Percentiles rank a stretch among this genome's conserved stretches.
These are phyloP conservation scores for Veloboletus limbatus DNA, from an alignment of 1,284 basidiomycete species.

Conservation along the genomic window DNA sequence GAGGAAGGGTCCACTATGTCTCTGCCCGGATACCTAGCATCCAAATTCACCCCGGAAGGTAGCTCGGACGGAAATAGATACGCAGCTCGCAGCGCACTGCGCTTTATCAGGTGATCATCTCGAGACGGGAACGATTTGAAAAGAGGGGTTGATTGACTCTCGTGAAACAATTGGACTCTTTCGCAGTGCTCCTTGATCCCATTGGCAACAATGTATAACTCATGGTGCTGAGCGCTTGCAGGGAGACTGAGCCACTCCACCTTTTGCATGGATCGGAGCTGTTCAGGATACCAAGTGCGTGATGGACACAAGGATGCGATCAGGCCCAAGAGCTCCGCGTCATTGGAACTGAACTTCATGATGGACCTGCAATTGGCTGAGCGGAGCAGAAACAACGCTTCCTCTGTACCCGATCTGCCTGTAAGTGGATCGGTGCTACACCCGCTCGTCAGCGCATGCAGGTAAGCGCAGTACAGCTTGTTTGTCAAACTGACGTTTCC, in stretches of 20 bases:
- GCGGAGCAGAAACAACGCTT: constrained; percentile 40
- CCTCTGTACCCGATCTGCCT: constrained; percentile 43
- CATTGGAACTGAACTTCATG: constrained; percentile 30
- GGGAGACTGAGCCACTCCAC: constrained; percentile 22
- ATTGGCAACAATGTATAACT: constrained; percentile 25
- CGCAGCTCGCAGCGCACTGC: constrained; percentile 12
- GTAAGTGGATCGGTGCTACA: constrained; percentile 46
- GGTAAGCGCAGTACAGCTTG: constrained; percentile 40
- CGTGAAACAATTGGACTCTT: constrained; percentile 15
- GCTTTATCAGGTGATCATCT: constrained; percentile 15
- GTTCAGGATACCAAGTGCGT: constrained; percentile 39
- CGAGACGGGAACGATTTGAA: constrained; percentile 8
- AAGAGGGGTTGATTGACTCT: not conserved
- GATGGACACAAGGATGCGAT: constrained; percentile 39
- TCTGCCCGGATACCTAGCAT: constrained; percentile 19
- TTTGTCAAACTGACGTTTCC: constrained; percentile 35
- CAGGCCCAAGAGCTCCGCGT: constrained; percentile 32
- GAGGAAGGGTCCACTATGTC: constrained; percentile 7
- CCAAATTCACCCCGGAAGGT: not conserved
- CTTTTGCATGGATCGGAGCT: constrained; percentile 40
- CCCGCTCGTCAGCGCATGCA: constrained; percentile 44
- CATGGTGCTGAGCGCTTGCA: constrained; percentile 34
- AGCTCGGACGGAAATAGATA: constrained; percentile 13
- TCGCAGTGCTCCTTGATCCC: constrained; percentile 34
- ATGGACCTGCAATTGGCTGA: constrained; percentile 42